These are phyloP conservation scores for Aspergillus proliferans DNA, from an alignment of 2,329 filamentous ascomycete species.

Conservation along the genomic window DNA sequence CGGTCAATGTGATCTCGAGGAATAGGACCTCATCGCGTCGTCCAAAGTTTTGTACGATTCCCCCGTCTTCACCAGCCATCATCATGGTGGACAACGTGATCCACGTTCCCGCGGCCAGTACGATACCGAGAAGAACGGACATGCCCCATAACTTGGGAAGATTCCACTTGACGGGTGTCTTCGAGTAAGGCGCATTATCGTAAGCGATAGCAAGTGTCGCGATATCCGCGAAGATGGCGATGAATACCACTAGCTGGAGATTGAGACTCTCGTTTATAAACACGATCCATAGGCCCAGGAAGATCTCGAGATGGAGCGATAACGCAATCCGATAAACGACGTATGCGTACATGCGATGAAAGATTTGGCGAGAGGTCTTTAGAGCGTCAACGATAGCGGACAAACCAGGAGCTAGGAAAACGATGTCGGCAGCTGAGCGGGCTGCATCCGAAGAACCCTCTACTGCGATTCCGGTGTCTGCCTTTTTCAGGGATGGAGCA, in stretches of 20 bases:
- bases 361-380: slow-evolving; percentile 90
- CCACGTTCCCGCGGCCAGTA: slow-evolving; percentile 80
- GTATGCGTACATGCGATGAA: slow-evolving; percentile 95
- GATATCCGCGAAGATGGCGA: slow-evolving; percentile 90
- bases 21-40: slow-evolving; percentile 76
- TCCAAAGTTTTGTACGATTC: slow-evolving; percentile 87
- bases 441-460: slow-evolving; percentile 88
- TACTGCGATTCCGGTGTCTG: slow-evolving; percentile 93
- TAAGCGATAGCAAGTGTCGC: slow-evolving; percentile 89
- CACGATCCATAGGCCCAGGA: slow-evolving; percentile 85
- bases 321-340: slow-evolving; percentile 92
- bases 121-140: slow-evolving; percentile 73
- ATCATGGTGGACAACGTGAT: slow-evolving; percentile 83
- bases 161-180: slow-evolving; percentile 89
- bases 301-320: slow-evolving; percentile 85
- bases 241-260: slow-evolving; percentile 84
- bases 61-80: slow-evolving; percentile 60
- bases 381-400: slow-evolving; percentile 88
- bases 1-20: slow-evolving; percentile 81
- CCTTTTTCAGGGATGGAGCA: slow-evolving; percentile 86
- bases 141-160: slow-evolving; percentile 90
- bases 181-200: slow-evolving; percentile 83
- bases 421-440: slow-evolving; percentile 85
- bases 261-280: slow-evolving; percentile 79
- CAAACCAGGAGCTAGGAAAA: slow-evolving; percentile 85